Base-by-base conservation (phyloP, 169 alveolate species). In the Condylostoma magnum region DNA sequence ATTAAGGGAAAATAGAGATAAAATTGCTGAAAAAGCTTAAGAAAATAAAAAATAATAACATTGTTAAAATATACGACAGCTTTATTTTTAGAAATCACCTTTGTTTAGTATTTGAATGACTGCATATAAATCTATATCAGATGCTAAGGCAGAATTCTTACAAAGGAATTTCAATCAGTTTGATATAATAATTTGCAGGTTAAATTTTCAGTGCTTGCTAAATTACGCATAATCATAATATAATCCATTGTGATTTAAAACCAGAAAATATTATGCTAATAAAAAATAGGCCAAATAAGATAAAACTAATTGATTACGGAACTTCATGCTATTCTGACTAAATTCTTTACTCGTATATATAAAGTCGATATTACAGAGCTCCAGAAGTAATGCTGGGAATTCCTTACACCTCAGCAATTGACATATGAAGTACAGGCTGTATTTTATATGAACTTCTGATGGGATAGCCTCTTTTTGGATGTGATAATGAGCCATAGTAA, bases 61-160 rank as follows among this genome's bases (percentile, higher is more conserved):
- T 88, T 36, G 83, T 91, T 5, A 77, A 86, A 60, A 76, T 88
- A 53, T 76, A 78, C 37, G 86, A 85, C 51, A 79, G 76, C 69
- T 71, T 87, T 15, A 75, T 71, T 1, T 93, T 93, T 52, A 78
- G 97, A 72, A 80, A 80, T 18, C 95, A 93, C 74, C 76, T 89
- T 65, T 89, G 94, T 53, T 63, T 93, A 20, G 79, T 85, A 4
- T 87, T 86, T 74, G 97, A 93, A 74, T 41, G 89, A 48, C 77
- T 93, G 31, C 78, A 86, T 18, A 80, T 85, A 12, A 89, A 87
- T 79, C 80, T 93, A 18, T 93, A 87, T 60, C 90, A 92, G 54
- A 69, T 85, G 5, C 53, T 87, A 28, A 85, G 82, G 77, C 72
- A 76, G 27, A 90, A 85, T 66, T 71, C 85, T 37, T 89, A 80